phyloP scores from a whole-genome alignment of 768 basidiomycete genomes.

The Panellus pusillus region DNA sequence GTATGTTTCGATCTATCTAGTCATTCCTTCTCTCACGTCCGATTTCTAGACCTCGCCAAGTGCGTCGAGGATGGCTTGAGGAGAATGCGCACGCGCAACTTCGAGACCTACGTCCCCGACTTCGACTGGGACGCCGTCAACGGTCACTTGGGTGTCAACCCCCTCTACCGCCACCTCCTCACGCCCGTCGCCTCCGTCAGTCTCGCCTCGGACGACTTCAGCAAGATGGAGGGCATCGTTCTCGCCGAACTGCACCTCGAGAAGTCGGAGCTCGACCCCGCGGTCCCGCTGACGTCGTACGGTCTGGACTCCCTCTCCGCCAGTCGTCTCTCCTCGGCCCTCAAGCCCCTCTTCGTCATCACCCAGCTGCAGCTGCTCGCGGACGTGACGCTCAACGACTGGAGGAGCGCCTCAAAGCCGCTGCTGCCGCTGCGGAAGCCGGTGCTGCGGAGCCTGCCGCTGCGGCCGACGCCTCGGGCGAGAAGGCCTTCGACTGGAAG shows the following conservation, averaged over 20 bases:
- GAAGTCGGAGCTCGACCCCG: constrained; percentile 11
- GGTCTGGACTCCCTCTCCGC: constrained; percentile 10
- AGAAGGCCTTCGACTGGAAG: constrained; percentile 6
- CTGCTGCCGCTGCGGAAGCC: neutral
- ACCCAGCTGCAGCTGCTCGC: constrained; percentile 6
- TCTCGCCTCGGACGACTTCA: neutral
- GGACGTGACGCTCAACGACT: neutral
- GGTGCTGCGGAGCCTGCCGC: neutral
- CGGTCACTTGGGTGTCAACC: neutral
- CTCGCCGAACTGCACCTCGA: neutral
- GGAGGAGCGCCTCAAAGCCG: neutral
- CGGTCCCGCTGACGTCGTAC: constrained; percentile 39
- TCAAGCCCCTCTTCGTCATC: neutral
- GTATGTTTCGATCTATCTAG: constrained; percentile 16
- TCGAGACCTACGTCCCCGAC: neutral
- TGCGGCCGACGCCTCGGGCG: neutral
- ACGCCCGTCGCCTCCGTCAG: neutral
- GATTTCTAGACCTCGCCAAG: neutral
- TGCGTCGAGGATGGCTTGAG: constrained; percentile 12
- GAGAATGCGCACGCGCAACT: constrained; percentile 12
- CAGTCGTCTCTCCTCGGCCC: neutral
- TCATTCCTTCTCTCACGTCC: constrained; percentile 23
- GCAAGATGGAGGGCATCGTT: neutral
- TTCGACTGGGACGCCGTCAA: constrained; percentile 1
- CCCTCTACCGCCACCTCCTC: neutral